Conservation (phyloP, 257 asterid genomes). For the Rubia yunnanensis region DNA sequence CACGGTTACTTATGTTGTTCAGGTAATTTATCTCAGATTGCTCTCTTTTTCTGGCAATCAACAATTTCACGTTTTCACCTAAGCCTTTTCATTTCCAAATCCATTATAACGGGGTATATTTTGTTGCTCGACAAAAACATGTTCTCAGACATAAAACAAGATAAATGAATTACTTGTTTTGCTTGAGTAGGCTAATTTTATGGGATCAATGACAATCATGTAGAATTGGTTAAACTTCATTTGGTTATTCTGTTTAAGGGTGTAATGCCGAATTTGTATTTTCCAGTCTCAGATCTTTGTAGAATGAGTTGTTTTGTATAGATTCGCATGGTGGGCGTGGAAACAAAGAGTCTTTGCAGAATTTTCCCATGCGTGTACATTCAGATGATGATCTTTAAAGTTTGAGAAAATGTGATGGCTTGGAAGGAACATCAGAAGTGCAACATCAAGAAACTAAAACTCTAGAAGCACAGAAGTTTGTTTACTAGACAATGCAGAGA, state of each 20-base stretch:
- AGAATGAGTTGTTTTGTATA: constrained; percentile 34
- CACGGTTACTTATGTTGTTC: constrained; percentile 86
- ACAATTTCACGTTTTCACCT: neutral
- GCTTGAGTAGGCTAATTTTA: too few species aligned
- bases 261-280: constrained; percentile 1
- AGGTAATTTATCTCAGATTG: constrained; percentile 27
- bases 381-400: constrained; percentile 45
- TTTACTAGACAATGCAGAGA: too few species aligned
- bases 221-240: constrained; percentile 14
- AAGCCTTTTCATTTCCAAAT: neutral
- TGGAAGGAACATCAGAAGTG: too few species aligned
- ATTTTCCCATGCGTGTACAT: constrained; percentile 27
- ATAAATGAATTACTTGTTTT: too few species aligned
- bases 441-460: too few species aligned
- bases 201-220: constrained; percentile 26
- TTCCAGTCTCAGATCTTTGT: constrained; percentile 24
- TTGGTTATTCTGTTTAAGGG: constrained; percentile 6
- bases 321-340: constrained; percentile 51
- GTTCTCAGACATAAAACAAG: too few species aligned
- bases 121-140: too few species aligned
- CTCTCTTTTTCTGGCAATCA: neutral
- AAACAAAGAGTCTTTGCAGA: constrained; percentile 23
- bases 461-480: too few species aligned
- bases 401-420: constrained; percentile 48
- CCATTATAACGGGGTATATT: too few species aligned